Evolutionary conservation across 371 early-diverging fungal species (phyloP).

Genomic region (Mortierella sp.): DNA sequence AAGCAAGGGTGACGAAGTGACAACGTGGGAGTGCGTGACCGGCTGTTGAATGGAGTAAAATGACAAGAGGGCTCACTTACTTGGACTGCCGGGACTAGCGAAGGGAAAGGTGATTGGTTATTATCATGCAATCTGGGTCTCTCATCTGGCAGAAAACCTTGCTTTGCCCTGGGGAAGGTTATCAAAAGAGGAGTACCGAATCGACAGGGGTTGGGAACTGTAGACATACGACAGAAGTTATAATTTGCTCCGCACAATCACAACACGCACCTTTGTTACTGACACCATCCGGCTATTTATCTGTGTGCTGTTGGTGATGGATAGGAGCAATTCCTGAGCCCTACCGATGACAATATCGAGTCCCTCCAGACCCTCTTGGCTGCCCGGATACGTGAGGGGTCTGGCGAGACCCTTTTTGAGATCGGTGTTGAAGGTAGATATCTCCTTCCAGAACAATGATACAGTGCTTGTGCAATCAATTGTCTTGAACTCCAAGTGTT

Average conservation of each 20-base stretch:
- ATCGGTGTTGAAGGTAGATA: constrained; percentile 80
- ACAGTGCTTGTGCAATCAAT: not conserved
- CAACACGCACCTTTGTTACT: too few relatives aligned
- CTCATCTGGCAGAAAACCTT: constrained; percentile 6
- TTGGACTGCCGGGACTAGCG: too few relatives aligned
- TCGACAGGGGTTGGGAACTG: too few relatives aligned
- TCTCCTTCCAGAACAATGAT: not conserved
- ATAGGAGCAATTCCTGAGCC: constrained; percentile 61
- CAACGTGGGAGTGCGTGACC: not conserved
- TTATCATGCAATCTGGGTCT: too few relatives aligned
- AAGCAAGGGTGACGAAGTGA: not conserved
- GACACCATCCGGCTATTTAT: not conserved
- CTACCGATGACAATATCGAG: constrained; percentile 61
- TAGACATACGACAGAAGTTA: not conserved
- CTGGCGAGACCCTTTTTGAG: constrained; percentile 85
- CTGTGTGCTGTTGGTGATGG: not conserved
- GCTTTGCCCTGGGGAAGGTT: not conserved
- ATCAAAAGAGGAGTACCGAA: not conserved
- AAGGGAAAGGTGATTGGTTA: not conserved
- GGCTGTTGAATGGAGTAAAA: not conserved
- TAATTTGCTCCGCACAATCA: constrained; percentile 2
- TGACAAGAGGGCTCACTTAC: not conserved
- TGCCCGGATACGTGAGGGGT: constrained; percentile 71
- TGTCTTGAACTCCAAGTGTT: not conserved
- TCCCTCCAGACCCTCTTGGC: constrained; percentile 61